A percentile compares a stretch with the other conserved stretches of the same genome.
phyloP scores from a whole-genome alignment of 2,329 filamentous ascomycete genomes.

The Zasmidium cellare region DNA sequence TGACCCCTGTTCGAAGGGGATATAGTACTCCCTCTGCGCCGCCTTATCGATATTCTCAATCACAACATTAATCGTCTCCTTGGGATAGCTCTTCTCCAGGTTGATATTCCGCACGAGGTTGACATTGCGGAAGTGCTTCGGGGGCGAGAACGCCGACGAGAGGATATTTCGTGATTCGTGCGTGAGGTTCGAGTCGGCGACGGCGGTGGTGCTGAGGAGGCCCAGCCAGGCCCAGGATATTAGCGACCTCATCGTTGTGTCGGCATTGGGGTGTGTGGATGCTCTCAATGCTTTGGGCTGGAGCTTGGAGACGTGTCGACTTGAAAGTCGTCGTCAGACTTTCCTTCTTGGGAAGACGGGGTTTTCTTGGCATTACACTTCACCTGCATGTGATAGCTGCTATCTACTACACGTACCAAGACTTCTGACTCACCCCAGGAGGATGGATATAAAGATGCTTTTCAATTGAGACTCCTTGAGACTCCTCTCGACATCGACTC shows the following conservation, averaged over 20 bases:
- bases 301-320: background rate
- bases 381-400: no score
- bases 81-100: conserved; percentile 86
- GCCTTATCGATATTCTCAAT: conserved; percentile 81
- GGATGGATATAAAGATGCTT: no score
- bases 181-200: conserved; percentile 59
- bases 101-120: conserved; percentile 90
- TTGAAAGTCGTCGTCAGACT: no score
- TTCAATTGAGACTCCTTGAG: no score
- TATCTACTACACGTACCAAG: no score
- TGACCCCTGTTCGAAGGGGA: conserved; percentile 78
- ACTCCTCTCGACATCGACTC: no score
- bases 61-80: conserved; percentile 90
- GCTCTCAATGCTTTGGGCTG: background rate
- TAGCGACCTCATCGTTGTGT: conserved; percentile 31
- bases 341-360: no score
- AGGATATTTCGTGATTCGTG: conserved; percentile 53
- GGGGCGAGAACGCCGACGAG: conserved; percentile 68
- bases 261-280: conserved; percentile 10
- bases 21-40: conserved; percentile 84
- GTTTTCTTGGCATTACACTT: no score
- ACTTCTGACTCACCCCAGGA: no score
- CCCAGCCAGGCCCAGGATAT: conserved; percentile 38
- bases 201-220: conserved; percentile 58
- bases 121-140: conserved; percentile 88